These are phyloP conservation scores for Powellomyces hirtus DNA, from an alignment of 192 early-diverging fungal genomes.

Conservation along the genomic window DNA sequence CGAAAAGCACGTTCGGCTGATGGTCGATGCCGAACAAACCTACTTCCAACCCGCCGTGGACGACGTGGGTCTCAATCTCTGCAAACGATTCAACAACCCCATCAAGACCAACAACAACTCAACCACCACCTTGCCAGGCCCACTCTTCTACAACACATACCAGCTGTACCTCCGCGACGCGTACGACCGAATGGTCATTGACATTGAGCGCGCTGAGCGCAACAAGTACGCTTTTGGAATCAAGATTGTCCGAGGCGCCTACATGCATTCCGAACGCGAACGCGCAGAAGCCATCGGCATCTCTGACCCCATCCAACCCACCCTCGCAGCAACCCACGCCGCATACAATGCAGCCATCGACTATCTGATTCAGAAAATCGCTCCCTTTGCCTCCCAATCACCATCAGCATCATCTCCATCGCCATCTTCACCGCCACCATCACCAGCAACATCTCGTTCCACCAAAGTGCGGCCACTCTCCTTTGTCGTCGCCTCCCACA, in stretches of 20 bases:
- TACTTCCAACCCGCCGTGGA: conserved; percentile 94
- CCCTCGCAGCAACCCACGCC: conserved; percentile 75
- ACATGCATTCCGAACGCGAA: conserved; percentile 74
- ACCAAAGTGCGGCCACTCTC: conserved; percentile 58
- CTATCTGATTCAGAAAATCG: conserved; percentile 58
- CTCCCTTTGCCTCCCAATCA: conserved; percentile 25
- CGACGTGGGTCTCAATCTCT: conserved; percentile 70
- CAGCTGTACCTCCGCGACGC: conserved; percentile 90
- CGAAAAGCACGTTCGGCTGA: conserved; percentile 64
- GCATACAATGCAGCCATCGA: conserved; percentile 78
- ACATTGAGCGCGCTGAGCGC: conserved; percentile 65
- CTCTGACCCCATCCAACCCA: conserved; percentile 78
- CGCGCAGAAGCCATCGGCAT: conserved; percentile 69
- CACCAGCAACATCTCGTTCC: conserved; percentile 61
- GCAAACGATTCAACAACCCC: conserved; percentile 65
- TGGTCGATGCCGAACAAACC: conserved; percentile 92
- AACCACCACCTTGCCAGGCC: conserved; percentile 24
- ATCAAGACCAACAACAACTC: background rate
- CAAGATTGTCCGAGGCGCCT: conserved; percentile 87
- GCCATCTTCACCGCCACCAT: conserved; percentile 83
- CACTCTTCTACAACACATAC: conserved; percentile 90
- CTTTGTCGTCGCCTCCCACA: conserved; percentile 90
- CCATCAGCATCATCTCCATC: conserved; percentile 52
- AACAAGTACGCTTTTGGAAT: conserved; percentile 75
- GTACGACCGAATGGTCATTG: conserved; percentile 57